Base-by-base conservation (phyloP, 108 stramenopile genomes). In the Pseudonitzschia multistriata region DNA sequence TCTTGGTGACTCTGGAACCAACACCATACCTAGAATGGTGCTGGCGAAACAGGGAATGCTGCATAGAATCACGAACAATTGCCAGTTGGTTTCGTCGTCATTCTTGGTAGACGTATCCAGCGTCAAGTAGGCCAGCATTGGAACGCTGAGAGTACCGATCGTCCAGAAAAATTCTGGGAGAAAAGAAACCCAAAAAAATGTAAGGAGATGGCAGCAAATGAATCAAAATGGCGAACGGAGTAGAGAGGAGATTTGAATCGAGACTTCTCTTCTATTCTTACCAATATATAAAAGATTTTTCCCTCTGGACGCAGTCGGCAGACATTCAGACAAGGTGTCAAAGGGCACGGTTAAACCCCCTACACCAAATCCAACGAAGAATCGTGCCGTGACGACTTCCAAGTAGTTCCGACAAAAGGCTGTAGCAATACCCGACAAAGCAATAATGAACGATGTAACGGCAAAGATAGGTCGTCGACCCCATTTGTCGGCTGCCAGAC, bases 301-400 rank as follows among this genome's bases (percentile, higher is more conserved):
- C 36, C 88, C 91, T 62, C 85, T 62, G 10, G 52, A 33, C 19
- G 36, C 19, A 6, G 69, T 67, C 22, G 93, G 90, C 0, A 91
- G 54, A 68, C 87, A 85, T 71, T 94, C 90, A 25, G 82, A 88
- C 35, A 87, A 76, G n/a, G 87, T 81, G 62, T 94, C 93, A 71
- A 90, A 94, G 45, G 90, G 85, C 14, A 94, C 84, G 3, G 82
- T 84, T 19, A 88, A 56, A 5, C 93, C 93, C 11, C 93, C 93
- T 5, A 94, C 81, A 2, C 90, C 90, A 50, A 94, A 84, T 28
- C 92, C 92, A 60, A 91, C 89, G 66, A 83, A 65, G 28, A 83
- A 78, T 15, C 92, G 66, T 36, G 77, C 62, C 4, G 78, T 50
- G 24, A 94, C 13, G 35, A 94, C 52, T 27, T 60, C 57, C 4